Conservation (phyloP, 1,139 yeast genomes). For the Petasospora rhodanensis region DNA sequence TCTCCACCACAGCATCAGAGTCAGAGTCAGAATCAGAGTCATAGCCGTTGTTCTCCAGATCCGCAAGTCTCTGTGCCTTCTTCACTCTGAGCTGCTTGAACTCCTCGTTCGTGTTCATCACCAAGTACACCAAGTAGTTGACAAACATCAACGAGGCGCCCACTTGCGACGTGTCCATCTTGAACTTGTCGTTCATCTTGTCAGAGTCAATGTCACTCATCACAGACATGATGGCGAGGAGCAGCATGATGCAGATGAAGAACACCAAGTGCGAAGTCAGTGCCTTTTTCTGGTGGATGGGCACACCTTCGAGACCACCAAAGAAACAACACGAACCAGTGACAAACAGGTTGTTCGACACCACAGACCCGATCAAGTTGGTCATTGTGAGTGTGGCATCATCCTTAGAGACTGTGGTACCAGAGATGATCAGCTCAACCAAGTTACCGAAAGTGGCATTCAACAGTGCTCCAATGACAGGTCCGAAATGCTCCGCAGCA, state of each 20-base stretch:
- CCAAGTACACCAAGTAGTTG: conserved; percentile 20
- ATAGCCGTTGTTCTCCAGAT: conserved; percentile 5
- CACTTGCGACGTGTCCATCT: conserved; percentile 21
- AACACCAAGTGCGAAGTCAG: conserved; percentile 19
- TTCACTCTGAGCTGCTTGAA: conserved; percentile 16
- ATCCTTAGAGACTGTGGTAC: conserved; percentile 24
- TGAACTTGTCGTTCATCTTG: conserved; percentile 13
- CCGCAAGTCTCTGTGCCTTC: conserved; percentile 12
- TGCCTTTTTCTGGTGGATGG: conserved; percentile 15
- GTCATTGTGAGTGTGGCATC: conserved; percentile 27
- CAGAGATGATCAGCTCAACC: conserved; percentile 29
- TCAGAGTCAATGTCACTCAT: conserved; percentile 16
- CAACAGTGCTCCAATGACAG: conserved; percentile 83
- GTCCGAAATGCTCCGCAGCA: conserved; percentile 25
- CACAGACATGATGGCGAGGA: conserved; percentile 19
- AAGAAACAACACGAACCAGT: conserved; percentile 23
- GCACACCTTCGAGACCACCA: conserved; percentile 22
- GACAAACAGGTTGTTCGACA: conserved; percentile 22
- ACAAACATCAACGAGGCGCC: conserved; percentile 20
- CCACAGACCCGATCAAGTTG: conserved; percentile 21
- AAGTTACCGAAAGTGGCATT: conserved; percentile 97
- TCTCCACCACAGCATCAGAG: conserved; percentile 6
- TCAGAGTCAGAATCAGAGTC: conserved; percentile 6
- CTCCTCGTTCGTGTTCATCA: conserved; percentile 22
- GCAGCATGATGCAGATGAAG: conserved; percentile 17